Percentiles rank a stretch among this genome's conserved stretches.
Evolutionary conservation across 345 rosid genomes (phyloP).

Genomic region (Anacardium occidentale): DNA sequence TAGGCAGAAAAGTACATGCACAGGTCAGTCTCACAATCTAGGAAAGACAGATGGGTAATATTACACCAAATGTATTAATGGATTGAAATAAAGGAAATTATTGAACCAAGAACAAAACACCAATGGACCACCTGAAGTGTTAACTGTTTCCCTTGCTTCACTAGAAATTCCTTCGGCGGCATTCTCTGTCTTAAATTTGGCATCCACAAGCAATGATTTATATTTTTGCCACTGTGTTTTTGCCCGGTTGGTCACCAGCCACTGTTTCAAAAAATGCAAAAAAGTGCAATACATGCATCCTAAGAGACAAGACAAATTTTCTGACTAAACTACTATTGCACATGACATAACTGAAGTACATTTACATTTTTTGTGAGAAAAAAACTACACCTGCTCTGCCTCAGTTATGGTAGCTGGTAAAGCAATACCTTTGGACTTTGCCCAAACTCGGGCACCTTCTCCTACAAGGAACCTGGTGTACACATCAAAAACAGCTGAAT

Average conservation of each 20-base stretch:
- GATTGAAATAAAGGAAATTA: not conserved
- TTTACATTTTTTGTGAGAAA: not conserved
- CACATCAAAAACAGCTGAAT: not conserved
- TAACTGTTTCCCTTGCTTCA: slow-evolving; percentile 23
- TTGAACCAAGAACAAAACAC: not conserved
- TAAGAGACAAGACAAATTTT: slow-evolving; percentile 10
- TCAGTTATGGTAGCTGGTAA: slow-evolving; percentile 47
- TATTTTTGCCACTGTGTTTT: slow-evolving; percentile 71
- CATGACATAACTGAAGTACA: not conserved
- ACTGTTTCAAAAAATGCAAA: slow-evolving; percentile 40
- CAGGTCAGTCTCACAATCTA: not conserved
- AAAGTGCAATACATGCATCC: not conserved
- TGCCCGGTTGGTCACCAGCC: slow-evolving; percentile 85
- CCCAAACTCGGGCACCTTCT: slow-evolving; percentile 89
- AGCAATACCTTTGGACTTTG: slow-evolving; percentile 56
- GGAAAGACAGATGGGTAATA: too few relatives aligned
- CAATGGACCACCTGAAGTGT: slow-evolving; percentile 28
- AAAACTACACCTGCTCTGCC: slow-evolving; percentile 64
- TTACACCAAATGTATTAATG: not conserved
- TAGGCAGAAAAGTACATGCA: slow-evolving; percentile 1
- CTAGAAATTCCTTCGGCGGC: slow-evolving; percentile 22
- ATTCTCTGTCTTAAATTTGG: slow-evolving; percentile 32
- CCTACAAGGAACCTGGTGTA: slow-evolving; percentile 78
- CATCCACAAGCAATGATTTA: slow-evolving; percentile 65
- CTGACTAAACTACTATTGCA: not conserved